Percentiles rank a stretch among this genome's conserved stretches.
These are phyloP conservation scores for Apiospora hydei DNA, from an alignment of 2,329 filamentous ascomycete species.

Conservation along the genomic window DNA sequence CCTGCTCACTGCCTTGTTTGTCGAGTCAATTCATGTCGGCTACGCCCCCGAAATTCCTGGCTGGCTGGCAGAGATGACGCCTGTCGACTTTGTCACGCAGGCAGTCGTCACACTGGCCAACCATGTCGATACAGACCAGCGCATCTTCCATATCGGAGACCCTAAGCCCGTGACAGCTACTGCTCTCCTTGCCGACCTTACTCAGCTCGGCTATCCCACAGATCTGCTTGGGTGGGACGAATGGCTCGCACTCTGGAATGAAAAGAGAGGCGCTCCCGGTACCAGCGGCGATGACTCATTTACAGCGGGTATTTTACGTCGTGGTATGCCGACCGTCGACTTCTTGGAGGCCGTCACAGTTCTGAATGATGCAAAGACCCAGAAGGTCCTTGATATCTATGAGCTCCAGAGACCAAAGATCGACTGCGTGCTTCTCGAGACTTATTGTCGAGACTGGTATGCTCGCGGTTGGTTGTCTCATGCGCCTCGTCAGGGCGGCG, in stretches of 20 bases:
- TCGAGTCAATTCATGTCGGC: conserved; percentile 78
- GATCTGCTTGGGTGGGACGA: conserved; percentile 72
- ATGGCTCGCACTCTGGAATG: conserved; percentile 77
- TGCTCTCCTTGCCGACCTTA: conserved; percentile 69
- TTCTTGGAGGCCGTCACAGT: conserved; percentile 76
- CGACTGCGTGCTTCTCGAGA: conserved; percentile 74
- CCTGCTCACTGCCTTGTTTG: conserved; percentile 76
- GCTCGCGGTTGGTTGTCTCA: conserved; percentile 77
- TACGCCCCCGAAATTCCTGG: conserved; percentile 73
- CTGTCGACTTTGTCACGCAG: conserved; percentile 81
- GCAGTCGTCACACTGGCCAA: conserved; percentile 75
- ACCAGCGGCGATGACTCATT: conserved; percentile 76
- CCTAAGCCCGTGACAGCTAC: conserved; percentile 72
- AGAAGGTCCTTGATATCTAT: conserved; percentile 61
- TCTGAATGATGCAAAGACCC: conserved; percentile 74
- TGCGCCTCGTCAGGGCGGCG: conserved; percentile 57
- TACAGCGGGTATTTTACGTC: conserved; percentile 79
- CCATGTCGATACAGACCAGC: conserved; percentile 66
- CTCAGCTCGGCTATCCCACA: conserved; percentile 74
- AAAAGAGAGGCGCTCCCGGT: conserved; percentile 66
- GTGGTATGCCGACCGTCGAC: conserved; percentile 80
- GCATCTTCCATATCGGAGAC: conserved; percentile 78
- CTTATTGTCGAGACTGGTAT: conserved; percentile 82
- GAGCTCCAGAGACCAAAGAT: conserved; percentile 71
- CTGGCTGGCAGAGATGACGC: conserved; percentile 85